phyloP scores from a whole-genome alignment of 495 filamentous ascomycete genomes.

The Penicillium crystallinum region DNA sequence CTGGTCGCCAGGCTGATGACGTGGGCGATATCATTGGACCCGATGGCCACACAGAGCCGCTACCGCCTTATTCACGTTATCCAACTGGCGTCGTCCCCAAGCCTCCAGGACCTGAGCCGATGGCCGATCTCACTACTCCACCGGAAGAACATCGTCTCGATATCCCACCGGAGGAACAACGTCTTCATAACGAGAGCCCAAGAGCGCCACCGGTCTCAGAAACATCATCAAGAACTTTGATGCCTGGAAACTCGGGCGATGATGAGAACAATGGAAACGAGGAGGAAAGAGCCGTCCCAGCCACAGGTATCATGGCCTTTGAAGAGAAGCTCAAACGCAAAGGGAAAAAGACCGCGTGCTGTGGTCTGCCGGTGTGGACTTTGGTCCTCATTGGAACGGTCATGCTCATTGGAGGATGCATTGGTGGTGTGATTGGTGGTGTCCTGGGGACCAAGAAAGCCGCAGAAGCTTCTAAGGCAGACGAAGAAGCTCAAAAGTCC shows the following conservation, averaged over 20 bases:
- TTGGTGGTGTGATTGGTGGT: slow-evolving; percentile 60
- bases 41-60: slow-evolving; percentile 82
- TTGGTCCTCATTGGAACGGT: slow-evolving; percentile 51
- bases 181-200: slow-evolving; percentile 12
- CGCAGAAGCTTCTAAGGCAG: slow-evolving; percentile 23
- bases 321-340: slow-evolving; percentile 54
- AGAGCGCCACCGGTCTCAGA: slow-evolving; percentile 37
- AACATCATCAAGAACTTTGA: slow-evolving; percentile 38
- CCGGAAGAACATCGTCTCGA: slow-evolving; percentile 20
- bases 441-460: slow-evolving; percentile 42
- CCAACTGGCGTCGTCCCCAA: slow-evolving; percentile 53
- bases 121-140: slow-evolving; percentile 18
- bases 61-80: slow-evolving; percentile 84
- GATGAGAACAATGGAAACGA: slow-evolving; percentile 5
- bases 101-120: slow-evolving; percentile 22
- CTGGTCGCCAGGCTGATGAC: slow-evolving; percentile 79
- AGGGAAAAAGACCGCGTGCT: slow-evolving; percentile 53
- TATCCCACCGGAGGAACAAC: slow-evolving; percentile 17
- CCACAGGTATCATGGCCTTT: slow-evolving; percentile 40
- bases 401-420: slow-evolving; percentile 49
- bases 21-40: slow-evolving; percentile 80
- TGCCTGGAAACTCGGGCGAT: slow-evolving; percentile 13
- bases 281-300: slow-evolving; percentile 8
- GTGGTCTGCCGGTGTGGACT: slow-evolving; percentile 66
- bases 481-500: slow-evolving; percentile 7